Evolutionary conservation across 768 basidiomycete species (phyloP).

Genomic region (Leccinum sublutescens): DNA sequence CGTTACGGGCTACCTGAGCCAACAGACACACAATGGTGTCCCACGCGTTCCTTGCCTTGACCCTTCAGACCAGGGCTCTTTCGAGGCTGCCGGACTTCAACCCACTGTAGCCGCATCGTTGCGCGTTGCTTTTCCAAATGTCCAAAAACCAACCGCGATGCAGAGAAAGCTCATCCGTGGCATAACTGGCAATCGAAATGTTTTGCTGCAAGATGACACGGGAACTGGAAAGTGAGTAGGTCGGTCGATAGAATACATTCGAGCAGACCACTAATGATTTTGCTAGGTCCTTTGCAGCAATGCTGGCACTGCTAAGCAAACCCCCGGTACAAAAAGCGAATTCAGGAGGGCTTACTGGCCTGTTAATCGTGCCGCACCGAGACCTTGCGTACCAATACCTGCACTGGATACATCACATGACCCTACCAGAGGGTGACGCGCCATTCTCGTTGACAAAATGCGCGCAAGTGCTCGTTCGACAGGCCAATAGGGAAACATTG

Average conservation of each 20-base stretch:
- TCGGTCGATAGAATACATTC: neutral
- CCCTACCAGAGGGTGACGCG: constrained; percentile 29
- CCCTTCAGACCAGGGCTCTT: constrained; percentile 27
- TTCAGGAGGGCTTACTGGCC: constrained; percentile 42
- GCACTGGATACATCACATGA: constrained; percentile 62
- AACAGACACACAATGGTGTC: constrained; percentile 12
- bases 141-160: constrained; percentile 54
- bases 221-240: constrained; percentile 74
- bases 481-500: constrained; percentile 32
- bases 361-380: constrained; percentile 70
- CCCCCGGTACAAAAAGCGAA: constrained; percentile 21
- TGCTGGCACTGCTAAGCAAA: constrained; percentile 65
- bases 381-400: constrained; percentile 68
- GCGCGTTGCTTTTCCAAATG: constrained; percentile 57
- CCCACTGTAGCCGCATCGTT: constrained; percentile 49
- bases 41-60: neutral
- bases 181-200: constrained; percentile 52
- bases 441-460: constrained; percentile 41
- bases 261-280: constrained; percentile 2
- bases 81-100: constrained; percentile 54
- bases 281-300: constrained; percentile 66
- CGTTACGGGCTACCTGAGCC: constrained; percentile 28
- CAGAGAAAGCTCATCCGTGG: constrained; percentile 65
- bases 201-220: constrained; percentile 68
- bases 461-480: constrained; percentile 62